These are phyloP conservation scores for Rhizophora apiculata DNA, from an alignment of 345 rosid species.

Conservation along the genomic window DNA sequence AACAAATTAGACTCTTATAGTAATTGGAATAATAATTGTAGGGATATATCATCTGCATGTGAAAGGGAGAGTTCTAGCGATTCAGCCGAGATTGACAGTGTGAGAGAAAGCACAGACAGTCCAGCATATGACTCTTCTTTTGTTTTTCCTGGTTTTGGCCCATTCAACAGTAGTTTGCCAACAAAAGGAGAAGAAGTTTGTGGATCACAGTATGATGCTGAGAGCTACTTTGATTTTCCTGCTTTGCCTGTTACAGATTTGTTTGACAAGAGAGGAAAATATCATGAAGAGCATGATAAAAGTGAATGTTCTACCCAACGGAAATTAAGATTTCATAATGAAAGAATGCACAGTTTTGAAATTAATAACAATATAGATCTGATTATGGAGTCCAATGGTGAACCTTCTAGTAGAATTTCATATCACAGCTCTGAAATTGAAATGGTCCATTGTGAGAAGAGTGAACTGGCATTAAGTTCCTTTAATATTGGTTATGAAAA, in stretches of 20 bases:
- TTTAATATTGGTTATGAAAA: conserved; percentile 26
- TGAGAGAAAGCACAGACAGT: conserved; percentile 53
- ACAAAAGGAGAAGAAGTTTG: conserved; percentile 32
- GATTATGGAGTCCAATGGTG: conserved; percentile 57
- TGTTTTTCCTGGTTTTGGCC: conserved; percentile 41
- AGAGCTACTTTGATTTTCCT: conserved; percentile 59
- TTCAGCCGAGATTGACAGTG: conserved; percentile 54
- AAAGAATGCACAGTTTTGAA: conserved; percentile 71
- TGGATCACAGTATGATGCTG: conserved; percentile 40
- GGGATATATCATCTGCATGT: conserved; percentile 42
- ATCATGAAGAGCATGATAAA: conserved; percentile 42
- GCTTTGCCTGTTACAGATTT: conserved; percentile 67
- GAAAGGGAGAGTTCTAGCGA: conserved; percentile 55
- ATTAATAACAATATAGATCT: conserved; percentile 69
- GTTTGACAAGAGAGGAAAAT: conserved; percentile 60
- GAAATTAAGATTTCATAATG: conserved; percentile 46
- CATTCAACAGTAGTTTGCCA: conserved; percentile 34
- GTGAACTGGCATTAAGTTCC: conserved; percentile 38
- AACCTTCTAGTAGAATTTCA: conserved; percentile 34
- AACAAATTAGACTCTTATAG: conserved; percentile 40
- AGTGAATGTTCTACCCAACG: conserved; percentile 33
- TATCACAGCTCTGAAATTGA: conserved; percentile 50
- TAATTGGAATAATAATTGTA: conserved; percentile 50
- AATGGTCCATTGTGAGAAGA: conserved; percentile 40
- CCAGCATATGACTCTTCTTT: conserved; percentile 51